Conservation (phyloP, 2,329 filamentous ascomycete genomes). For the Calonectria ilicicola region DNA sequence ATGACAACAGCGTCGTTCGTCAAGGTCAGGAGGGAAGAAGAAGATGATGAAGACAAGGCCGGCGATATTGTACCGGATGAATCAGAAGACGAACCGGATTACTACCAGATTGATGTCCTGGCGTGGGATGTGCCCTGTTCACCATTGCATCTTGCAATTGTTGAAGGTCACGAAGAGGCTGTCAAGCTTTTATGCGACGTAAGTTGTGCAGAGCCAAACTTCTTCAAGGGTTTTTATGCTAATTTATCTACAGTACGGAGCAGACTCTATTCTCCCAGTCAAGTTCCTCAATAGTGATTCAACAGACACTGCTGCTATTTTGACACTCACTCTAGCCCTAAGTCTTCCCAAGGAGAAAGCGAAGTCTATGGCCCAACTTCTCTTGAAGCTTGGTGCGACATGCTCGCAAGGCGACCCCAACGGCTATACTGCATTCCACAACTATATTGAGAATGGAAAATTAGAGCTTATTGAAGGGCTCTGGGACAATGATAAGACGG, state of each 20-base stretch:
- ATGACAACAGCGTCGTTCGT: slow-evolving; percentile 80
- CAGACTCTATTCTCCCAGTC: slow-evolving; percentile 80
- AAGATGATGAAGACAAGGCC: slow-evolving; percentile 52
- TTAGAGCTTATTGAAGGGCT: slow-evolving; percentile 61
- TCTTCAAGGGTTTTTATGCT: slow-evolving; percentile 11
- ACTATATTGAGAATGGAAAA: slow-evolving; percentile 66
- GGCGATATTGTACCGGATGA: slow-evolving; percentile 64
- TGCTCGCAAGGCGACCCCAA: slow-evolving; percentile 77
- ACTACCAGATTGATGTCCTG: slow-evolving; percentile 82
- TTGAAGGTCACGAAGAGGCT: slow-evolving; percentile 76
- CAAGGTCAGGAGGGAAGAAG: slow-evolving; percentile 66
- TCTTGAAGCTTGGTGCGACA: slow-evolving; percentile 79
- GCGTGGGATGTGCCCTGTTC: slow-evolving; percentile 83
- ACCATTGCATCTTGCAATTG: slow-evolving; percentile 82
- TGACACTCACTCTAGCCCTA: slow-evolving; percentile 77
- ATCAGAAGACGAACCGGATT: slow-evolving; percentile 75
- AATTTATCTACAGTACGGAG: slow-evolving; percentile 71
- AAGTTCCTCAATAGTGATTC: slow-evolving; percentile 69
- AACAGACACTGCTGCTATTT: slow-evolving; percentile 68
- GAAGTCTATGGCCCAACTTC: slow-evolving; percentile 71
- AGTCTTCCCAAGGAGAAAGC: slow-evolving; percentile 73
- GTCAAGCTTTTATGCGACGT: slow-evolving; percentile 77
- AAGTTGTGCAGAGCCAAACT: slow-evolving; percentile 29
- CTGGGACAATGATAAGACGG: slow-evolving; percentile 68
- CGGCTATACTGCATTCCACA: slow-evolving; percentile 75